phyloP scores from a whole-genome alignment of 352 stramenopile genomes.

The Globisporangium rhizosaccharum region DNA sequence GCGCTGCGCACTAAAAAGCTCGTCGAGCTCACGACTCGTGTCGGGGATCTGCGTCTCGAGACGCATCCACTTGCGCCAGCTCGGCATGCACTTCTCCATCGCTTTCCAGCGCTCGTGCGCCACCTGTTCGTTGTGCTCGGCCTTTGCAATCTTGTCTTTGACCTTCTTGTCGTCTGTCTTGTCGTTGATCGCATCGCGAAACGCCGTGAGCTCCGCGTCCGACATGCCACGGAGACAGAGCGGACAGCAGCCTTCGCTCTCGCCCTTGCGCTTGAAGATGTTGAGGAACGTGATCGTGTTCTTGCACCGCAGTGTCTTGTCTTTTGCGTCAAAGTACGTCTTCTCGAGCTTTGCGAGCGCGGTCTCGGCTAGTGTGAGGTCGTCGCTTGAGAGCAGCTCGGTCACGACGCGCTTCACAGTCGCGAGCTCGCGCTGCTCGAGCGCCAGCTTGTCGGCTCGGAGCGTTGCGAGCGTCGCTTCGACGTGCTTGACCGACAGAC shows the following conservation, averaged over 20 bases:
- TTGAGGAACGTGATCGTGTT: slow-evolving; percentile 81
- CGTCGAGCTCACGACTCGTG: slow-evolving; percentile 42
- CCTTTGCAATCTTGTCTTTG: slow-evolving; percentile 70
- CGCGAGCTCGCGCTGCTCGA: slow-evolving; percentile 51
- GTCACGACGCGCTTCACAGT: slow-evolving; percentile 43
- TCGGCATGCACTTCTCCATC: slow-evolving; percentile 55
- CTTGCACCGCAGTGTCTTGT: slow-evolving; percentile 73
- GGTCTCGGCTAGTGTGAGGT: slow-evolving; percentile 41
- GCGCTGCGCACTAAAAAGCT: slow-evolving; percentile 37
- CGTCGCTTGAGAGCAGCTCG: slow-evolving; percentile 36
- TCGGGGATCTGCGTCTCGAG: slow-evolving; percentile 41
- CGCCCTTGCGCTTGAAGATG: slow-evolving; percentile 81
- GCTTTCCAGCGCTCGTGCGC: slow-evolving; percentile 51
- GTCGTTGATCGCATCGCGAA: slow-evolving; percentile 53
- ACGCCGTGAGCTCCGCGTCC: slow-evolving; percentile 50
- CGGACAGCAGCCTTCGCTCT: slow-evolving; percentile 76
- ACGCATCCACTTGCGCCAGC: slow-evolving; percentile 55
- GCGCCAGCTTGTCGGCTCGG: slow-evolving; percentile 35
- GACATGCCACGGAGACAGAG: slow-evolving; percentile 64
- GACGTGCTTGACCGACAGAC: slow-evolving; percentile 35
- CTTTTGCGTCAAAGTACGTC: slow-evolving; percentile 71
- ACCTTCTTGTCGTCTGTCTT: slow-evolving; percentile 77
- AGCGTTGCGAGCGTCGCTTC: slow-evolving; percentile 39
- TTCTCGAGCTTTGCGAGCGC: slow-evolving; percentile 49
- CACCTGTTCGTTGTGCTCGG: slow-evolving; percentile 39